Evolutionary conservation across 768 basidiomycete species (phyloP), one percentile per base, ranked within the genome.

Genomic region (Mycena chlorophos): DNA sequence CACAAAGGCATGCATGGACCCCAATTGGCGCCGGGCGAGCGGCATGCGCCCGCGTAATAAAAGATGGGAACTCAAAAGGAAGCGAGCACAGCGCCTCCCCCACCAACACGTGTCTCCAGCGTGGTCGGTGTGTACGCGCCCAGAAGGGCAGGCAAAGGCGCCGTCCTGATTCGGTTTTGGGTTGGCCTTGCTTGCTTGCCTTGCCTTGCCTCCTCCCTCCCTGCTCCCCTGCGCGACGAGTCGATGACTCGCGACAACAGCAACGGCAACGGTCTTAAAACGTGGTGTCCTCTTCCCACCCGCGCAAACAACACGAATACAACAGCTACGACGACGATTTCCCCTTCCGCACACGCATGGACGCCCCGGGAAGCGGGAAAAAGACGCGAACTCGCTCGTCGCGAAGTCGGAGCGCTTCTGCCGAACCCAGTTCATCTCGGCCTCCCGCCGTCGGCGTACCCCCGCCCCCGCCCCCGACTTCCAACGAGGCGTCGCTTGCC

Each of bases 401-500:
- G 40, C 40, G 12, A n/a, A 14, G 13, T 42, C 40, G 45, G 4
- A 28, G 45, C 20, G 45, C 8, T 28, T 46, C 45, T 23, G 45
- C 45, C 23, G 45, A 46, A 26, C 45, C 22, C 5, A 46, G 27
- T 46, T 13, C 45, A 25, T 25, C 45, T 14, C 23, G 31, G 17
- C 31, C 45, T 26, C 25, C 45, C 20, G 45, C 40, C 40, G 45
- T 6, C 12, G 20, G 12, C 23, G 8, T 46, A 23, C 40, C 10
- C 10, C 40, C 20, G 22, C 10, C 31, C 10, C 17, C 31, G 40
- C 22, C 22, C 5, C 45, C 45, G 45, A 46, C 31, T 17, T 8
- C 8, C 10, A 23, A 27, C 19, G 52, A 57, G 43, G 43, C 52
- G 8, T 50, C 54, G 49, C 54, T 58, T 27, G 40, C 51, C 56